Percentiles rank a stretch among this genome's conserved stretches.
phyloP scores from a whole-genome alignment of 208 protist genomes.

The Leishmania gerbilli region DNA sequence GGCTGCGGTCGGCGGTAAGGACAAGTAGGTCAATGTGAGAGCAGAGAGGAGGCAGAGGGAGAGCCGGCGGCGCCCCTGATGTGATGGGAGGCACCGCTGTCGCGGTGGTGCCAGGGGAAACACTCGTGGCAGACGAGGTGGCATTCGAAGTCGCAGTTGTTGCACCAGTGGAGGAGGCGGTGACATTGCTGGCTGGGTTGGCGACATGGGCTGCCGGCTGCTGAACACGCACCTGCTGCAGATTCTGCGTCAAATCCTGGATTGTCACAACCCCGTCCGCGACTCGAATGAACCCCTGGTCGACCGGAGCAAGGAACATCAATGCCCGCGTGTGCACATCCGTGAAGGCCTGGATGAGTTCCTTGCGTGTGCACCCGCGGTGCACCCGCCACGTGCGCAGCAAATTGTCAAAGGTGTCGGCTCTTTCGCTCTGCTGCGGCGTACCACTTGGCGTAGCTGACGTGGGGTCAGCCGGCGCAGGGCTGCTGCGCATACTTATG shows the following conservation, averaged over 20 bases:
- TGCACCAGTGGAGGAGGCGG: not conserved
- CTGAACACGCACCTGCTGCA: slow-evolving; percentile 12
- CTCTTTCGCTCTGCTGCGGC: not conserved
- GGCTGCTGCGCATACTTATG: not conserved
- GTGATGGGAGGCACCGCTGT: not conserved
- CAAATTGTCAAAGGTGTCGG: slow-evolving; percentile 30
- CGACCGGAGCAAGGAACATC: slow-evolving; percentile 61
- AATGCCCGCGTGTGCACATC: slow-evolving; percentile 41
- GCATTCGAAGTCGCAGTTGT: slow-evolving; percentile 1
- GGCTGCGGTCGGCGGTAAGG: slow-evolving; percentile 47
- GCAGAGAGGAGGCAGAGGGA: slow-evolving; percentile 30
- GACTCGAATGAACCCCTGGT: slow-evolving; percentile 49
- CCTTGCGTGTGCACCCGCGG: slow-evolving; percentile 80
- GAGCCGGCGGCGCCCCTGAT: not conserved
- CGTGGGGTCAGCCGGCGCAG: not conserved
- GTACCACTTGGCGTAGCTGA: not conserved
- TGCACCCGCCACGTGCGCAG: slow-evolving; percentile 49
- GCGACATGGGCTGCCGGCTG: not conserved
- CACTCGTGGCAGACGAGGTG: not conserved
- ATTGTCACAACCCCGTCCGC: slow-evolving; percentile 74
- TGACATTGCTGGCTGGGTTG: not conserved
- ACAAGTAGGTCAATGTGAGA: slow-evolving; percentile 60
- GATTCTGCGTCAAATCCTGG: slow-evolving; percentile 34
- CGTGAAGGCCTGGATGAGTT: slow-evolving; percentile 65
- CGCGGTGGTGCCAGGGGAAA: slow-evolving; percentile 3